These are phyloP conservation scores for Ambrosia hybrid DNA, from an alignment of 140 eudicot genomes.

Conservation along the genomic window DNA sequence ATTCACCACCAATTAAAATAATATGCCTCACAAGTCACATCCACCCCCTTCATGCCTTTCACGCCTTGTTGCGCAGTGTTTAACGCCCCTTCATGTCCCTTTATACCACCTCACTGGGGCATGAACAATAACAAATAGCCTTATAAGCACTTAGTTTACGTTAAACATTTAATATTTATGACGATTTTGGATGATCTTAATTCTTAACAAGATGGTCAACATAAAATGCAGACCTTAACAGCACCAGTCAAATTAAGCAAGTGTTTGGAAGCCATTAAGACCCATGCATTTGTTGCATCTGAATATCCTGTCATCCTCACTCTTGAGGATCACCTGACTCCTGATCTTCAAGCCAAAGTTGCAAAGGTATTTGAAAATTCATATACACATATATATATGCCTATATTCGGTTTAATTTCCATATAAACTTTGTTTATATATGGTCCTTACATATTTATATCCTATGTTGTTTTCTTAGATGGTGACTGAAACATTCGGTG, in stretches of 20 bases:
- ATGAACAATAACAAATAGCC: too few relatives aligned
- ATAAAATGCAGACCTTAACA: slow-evolving; percentile 61
- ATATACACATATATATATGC: too few relatives aligned
- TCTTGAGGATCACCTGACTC: slow-evolving; percentile 89
- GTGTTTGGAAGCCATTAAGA: slow-evolving; percentile 68
- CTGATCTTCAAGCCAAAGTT: slow-evolving; percentile 82
- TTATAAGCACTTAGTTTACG: too few relatives aligned
- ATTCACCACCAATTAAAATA: too few relatives aligned
- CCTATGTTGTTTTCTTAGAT: slow-evolving; percentile 38
- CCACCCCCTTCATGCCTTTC: too few relatives aligned
- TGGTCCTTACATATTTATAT: not conserved
- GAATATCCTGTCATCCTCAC: slow-evolving; percentile 82
- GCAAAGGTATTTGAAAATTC: slow-evolving; percentile 53
- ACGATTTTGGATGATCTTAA: too few relatives aligned
- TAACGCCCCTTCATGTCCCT: too few relatives aligned
- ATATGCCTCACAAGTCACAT: too few relatives aligned
- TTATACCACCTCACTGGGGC: too few relatives aligned
- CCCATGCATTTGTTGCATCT: slow-evolving; percentile 76
- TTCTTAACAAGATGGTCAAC: not conserved
- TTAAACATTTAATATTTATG: too few relatives aligned
- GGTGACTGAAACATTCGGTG: slow-evolving; percentile 62
- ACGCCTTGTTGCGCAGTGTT: too few relatives aligned
- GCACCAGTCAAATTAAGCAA: slow-evolving; percentile 63
- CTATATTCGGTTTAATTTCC: too few relatives aligned
- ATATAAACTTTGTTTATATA: not conserved